A percentile compares a stretch with the other conserved stretches of the same genome.
phyloP scores from a whole-genome alignment of 805 yeast genomes.

The Metschnikowia anglica region DNA sequence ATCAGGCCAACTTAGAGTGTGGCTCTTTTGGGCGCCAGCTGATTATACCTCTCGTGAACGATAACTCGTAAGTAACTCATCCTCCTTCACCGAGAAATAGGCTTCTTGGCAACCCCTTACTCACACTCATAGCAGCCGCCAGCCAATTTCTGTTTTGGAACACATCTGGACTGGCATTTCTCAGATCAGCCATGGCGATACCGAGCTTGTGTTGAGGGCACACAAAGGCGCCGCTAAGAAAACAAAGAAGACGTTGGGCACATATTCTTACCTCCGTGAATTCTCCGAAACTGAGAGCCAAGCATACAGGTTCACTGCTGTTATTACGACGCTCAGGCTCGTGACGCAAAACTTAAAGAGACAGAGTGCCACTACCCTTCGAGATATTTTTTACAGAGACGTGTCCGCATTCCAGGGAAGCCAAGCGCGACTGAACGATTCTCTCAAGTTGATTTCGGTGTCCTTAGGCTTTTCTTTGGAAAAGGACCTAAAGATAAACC shows the following conservation, averaged over 20 bases:
- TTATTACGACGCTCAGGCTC: constrained; percentile 12
- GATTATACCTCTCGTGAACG: background rate
- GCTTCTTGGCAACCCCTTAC: background rate
- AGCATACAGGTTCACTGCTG: constrained; percentile 11
- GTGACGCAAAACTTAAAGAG: constrained; percentile 8
- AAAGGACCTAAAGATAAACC: constrained; percentile 10
- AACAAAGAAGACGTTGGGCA: background rate
- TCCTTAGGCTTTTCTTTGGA: constrained; percentile 9
- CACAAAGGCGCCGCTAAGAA: background rate
- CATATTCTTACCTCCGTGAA: constrained; percentile 7
- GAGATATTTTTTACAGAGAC: constrained; percentile 21
- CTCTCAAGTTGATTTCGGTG: constrained; percentile 7
- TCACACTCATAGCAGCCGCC: constrained; percentile 1
- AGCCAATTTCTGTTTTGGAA: constrained; percentile 2
- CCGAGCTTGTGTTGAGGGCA: constrained; percentile 2
- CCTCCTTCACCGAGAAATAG: background rate
- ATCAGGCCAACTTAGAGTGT: no score
- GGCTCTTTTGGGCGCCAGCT: no score
- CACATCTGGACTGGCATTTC: constrained; percentile 1
- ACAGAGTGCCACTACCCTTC: constrained; percentile 13
- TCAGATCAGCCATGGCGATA: background rate
- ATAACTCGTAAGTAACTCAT: background rate
- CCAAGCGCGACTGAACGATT: constrained; percentile 15
- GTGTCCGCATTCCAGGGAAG: constrained; percentile 17
- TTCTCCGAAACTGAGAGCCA: constrained; percentile 13